These are phyloP conservation scores for Hyphopichia fennica DNA, from an alignment of 1,139 yeast genomes.

Conservation along the genomic window DNA sequence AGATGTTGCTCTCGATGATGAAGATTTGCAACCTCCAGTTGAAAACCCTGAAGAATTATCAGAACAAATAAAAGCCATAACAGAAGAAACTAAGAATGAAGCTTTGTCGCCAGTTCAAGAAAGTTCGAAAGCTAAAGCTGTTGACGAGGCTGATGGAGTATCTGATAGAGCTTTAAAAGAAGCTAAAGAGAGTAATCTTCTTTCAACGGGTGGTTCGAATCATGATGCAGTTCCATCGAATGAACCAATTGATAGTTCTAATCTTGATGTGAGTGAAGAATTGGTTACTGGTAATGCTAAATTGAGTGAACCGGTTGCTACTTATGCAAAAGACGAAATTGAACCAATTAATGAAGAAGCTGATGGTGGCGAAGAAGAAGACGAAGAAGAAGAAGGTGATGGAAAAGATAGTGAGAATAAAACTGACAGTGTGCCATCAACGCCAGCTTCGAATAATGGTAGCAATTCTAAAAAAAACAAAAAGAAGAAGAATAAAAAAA, in stretches of 20 bases:
- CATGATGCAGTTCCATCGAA: not conserved
- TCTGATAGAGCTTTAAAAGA: constrained; percentile 2
- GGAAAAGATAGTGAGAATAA: constrained; percentile 8
- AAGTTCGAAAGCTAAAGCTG: constrained; percentile 4
- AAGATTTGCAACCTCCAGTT: not conserved
- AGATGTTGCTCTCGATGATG: constrained; percentile 5
- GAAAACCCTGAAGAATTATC: not conserved
- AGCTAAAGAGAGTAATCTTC: not conserved
- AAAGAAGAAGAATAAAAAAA: constrained; percentile 18
- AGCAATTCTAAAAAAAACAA: constrained; percentile 6
- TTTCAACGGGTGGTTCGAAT: not conserved
- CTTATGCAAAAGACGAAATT: constrained; percentile 2
- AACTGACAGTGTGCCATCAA: constrained; percentile 1
- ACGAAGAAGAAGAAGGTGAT: constrained; percentile 11
- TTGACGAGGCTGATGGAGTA: constrained; percentile 4
- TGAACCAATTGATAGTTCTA: not conserved
- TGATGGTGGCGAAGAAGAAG: constrained; percentile 11
- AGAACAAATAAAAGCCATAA: constrained; percentile 1
- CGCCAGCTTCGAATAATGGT: not conserved
- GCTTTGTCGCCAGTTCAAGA: not conserved
- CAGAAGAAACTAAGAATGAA: constrained; percentile 3
- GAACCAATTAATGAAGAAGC: too few relatives aligned
- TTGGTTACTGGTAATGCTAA: not conserved
- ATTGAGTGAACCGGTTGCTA: constrained; percentile 3
- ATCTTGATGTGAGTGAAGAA: not conserved